These are phyloP conservation scores for Mycena amicta DNA, from an alignment of 768 basidiomycete genomes.

Conservation along the genomic window DNA sequence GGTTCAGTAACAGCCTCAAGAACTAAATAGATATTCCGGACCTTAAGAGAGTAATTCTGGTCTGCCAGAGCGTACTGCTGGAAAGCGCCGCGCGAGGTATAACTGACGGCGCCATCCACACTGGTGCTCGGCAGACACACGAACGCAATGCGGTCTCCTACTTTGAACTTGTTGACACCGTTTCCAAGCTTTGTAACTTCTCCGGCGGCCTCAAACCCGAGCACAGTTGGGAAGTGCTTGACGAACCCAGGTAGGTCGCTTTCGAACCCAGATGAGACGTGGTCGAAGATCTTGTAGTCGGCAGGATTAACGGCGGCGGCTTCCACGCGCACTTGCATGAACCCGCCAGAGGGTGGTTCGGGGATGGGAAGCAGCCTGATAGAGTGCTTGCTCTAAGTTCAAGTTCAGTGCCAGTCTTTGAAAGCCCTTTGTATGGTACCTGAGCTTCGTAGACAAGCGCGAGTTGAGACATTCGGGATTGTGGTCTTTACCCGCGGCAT, in stretches of 20 bases:
- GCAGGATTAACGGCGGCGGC: conserved; percentile 11
- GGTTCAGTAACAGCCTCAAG: too few species aligned
- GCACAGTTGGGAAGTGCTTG: conserved; percentile 36
- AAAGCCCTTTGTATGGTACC: too few species aligned
- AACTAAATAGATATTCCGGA: neutral
- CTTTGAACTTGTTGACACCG: conserved; percentile 32
- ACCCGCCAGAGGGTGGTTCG: conserved; percentile 1
- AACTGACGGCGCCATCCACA: neutral
- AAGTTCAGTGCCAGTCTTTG: neutral
- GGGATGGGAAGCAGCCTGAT: neutral
- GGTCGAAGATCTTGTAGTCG: conserved; percentile 5
- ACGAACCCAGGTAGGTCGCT: conserved; percentile 20
- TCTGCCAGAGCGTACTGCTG: conserved; percentile 10
- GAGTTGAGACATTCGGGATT: conserved; percentile 12
- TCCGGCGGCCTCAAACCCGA: conserved; percentile 41
- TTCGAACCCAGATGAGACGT: conserved; percentile 16
- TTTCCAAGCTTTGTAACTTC: conserved; percentile 35
- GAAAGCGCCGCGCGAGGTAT: conserved; percentile 6
- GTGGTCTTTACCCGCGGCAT: too few species aligned
- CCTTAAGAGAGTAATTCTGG: neutral
- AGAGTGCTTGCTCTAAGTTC: neutral
- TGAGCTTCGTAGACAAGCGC: conserved; percentile 2
- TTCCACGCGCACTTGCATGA: conserved; percentile 10
- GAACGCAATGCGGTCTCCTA: conserved; percentile 41
- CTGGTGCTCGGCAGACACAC: neutral